Base-by-base conservation (phyloP, 768 basidiomycete species). In the Termitomyces sp. region DNA sequence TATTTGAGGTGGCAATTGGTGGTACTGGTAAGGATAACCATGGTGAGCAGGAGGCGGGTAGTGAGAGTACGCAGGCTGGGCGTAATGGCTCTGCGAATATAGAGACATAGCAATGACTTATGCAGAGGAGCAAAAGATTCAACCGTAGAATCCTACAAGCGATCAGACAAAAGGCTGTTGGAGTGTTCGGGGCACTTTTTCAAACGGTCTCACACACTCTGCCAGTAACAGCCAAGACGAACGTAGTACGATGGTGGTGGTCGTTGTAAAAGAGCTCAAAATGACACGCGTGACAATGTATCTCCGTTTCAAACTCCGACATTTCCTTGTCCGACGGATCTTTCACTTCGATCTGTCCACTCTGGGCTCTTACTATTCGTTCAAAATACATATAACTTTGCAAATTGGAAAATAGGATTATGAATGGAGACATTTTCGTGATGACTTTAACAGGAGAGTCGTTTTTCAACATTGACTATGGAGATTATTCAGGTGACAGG, bases 51-150 rank as follows among this genome's bases (percentile, higher is more conserved):
- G 64, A 67, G 77, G 72, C 67, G 77, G 65, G 66, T 80, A 86
- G 62, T 79, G 74, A 24, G 75, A 66, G 70, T 84, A 87, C 37
- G 80, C 65, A 64, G 80, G 76, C 67, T 86, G 85, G 65, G 82
- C 81, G 66, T 82, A 88, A 67, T 80, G 75, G 69, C 73, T 79
- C 69, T 85, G 85, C 72, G 85, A 75, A 73, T 87, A 89, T 67
- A 85, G 72, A 63, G 83, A 84, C 83, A 86, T 85, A 64, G 71
- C 72, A 58, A 52, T 68, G 64, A 73, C 73, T 76, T 75, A 74
- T 69, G 55, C 42, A 24, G 46, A 43, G 59, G 53, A 49, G 56
- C 45, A 43, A 47, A 37, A 60, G 57, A 62, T 61, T 67, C 57
- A 63, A 67, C 40, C 50, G 57, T 18, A 50, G 58, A 62, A 62